A percentile compares a stretch with the other conserved stretches of the same genome.
phyloP scores from a whole-genome alignment of 2,329 filamentous ascomycete genomes.

The Grosmannia huntii region DNA sequence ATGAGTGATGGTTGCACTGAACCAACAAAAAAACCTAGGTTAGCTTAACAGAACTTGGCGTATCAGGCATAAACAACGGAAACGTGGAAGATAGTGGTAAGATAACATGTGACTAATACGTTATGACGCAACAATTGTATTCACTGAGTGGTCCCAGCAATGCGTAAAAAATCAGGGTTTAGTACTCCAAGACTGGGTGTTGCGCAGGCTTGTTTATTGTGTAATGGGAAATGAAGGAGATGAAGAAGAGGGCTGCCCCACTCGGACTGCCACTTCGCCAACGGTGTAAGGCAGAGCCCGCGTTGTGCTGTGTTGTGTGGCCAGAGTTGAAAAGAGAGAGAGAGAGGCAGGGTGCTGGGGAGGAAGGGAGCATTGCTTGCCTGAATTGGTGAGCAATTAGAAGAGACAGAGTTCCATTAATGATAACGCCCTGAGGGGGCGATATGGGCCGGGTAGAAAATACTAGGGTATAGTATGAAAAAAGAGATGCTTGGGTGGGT shows the following conservation, averaged over 20 bases:
- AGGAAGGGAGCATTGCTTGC: background rate
- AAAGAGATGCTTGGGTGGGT: background rate
- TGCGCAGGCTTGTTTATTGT: background rate
- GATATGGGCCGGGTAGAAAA: background rate
- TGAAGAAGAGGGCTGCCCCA: conserved; percentile 4
- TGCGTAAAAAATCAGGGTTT: background rate
- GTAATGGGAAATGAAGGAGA: background rate
- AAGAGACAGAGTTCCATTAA: background rate
- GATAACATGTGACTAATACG: background rate
- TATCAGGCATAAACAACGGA: background rate
- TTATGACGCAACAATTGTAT: background rate
- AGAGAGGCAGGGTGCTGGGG: background rate
- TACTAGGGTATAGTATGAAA: background rate
- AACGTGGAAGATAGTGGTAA: background rate
- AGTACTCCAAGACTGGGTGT: background rate
- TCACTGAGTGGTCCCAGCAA: background rate
- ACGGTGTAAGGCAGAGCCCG: background rate
- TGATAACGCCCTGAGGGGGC: background rate
- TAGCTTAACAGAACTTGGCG: background rate
- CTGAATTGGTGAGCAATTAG: background rate
- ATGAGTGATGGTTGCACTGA: background rate
- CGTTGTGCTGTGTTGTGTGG: background rate
- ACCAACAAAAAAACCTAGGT: background rate
- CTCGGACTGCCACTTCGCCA: conserved; percentile 8
- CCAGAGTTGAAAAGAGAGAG: background rate